These are phyloP conservation scores for Blumeriella jaapii DNA, from an alignment of 2,329 filamentous ascomycete species.

Conservation along the genomic window DNA sequence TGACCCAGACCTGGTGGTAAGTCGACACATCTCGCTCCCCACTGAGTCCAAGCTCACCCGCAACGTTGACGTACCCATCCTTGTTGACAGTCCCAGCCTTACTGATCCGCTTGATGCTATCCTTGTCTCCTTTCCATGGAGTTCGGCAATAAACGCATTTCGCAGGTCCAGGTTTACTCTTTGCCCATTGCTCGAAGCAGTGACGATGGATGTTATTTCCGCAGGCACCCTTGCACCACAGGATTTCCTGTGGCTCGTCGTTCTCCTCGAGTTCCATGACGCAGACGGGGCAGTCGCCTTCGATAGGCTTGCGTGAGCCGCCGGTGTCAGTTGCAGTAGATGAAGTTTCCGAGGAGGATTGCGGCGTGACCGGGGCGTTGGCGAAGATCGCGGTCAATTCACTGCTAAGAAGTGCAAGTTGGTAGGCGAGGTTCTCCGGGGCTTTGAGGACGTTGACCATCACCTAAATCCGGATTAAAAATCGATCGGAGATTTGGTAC, in stretches of 20 bases:
- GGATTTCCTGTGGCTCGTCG: slow-evolving; percentile 30
- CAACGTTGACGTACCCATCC: slow-evolving; percentile 53
- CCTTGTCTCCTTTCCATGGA: slow-evolving; percentile 38
- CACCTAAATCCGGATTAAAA: no score
- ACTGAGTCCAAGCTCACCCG: slow-evolving; percentile 46
- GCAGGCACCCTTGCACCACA: slow-evolving; percentile 49
- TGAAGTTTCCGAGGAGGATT: slow-evolving; percentile 26
- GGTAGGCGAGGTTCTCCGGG: slow-evolving; percentile 42
- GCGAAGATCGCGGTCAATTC: slow-evolving; percentile 46
- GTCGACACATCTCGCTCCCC: slow-evolving; percentile 34
- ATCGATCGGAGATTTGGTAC: neutral
- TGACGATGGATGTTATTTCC: slow-evolving; percentile 46
- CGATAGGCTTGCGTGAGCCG: slow-evolving; percentile 44
- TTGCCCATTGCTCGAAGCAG: slow-evolving; percentile 44
- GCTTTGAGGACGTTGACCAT: slow-evolving; percentile 46
- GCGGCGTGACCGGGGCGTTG: slow-evolving; percentile 37
- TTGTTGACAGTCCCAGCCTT: slow-evolving; percentile 30
- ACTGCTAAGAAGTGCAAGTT: slow-evolving; percentile 45
- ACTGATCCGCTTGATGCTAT: slow-evolving; percentile 33
- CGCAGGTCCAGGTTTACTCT: slow-evolving; percentile 33
- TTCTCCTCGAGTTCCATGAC: slow-evolving; percentile 40
- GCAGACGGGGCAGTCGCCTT: slow-evolving; percentile 53
- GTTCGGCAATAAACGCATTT: slow-evolving; percentile 53
- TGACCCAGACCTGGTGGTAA: slow-evolving; percentile 21
- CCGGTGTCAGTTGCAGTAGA: slow-evolving; percentile 29